Evolutionary conservation across 208 protist species (phyloP), one percentile per base, ranked within the genome.

Genomic region (Zelonia costaricensis): DNA sequence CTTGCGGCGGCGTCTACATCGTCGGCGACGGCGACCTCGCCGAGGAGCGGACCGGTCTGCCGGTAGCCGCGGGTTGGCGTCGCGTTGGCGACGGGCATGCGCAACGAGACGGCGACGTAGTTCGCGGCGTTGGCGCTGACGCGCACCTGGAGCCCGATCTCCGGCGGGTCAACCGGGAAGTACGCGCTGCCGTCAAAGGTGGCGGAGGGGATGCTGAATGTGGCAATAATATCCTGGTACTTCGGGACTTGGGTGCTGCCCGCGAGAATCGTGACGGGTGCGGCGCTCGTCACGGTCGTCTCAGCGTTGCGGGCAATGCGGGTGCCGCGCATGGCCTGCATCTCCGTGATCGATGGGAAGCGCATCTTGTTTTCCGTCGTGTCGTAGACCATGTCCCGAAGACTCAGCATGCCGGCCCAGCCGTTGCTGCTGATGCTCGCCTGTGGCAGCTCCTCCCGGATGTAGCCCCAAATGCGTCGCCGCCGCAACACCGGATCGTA

Each of bases 191-290:
- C 51, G 31, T 63, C 68, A 8, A 69, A 51, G 22, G 47, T 25
- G 16, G 22, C 45, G 45, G 43, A 27, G 31, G 49, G 35, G 40
- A 65, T 35, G 18, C 42, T 45, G 58, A 80, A 72, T 45, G 30
- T 71, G 40, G 53, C 74, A 33, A 75, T 47, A 39, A 75, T 73
- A 27, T 80, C 74, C 16, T 71, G 62, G 33, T 62, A 72, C 48
- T 27, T 18, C 2, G 67, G 54, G 46, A 45, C 30, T 18, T 12
- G 31, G 43, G n/a, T 30, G 43, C 52, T 23, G 1, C 42, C 33
- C 6, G 62, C 18, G 38, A 66, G 15, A 35, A 71, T 39, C 8
- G 36, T 43, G 7, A 28, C 18, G 1, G 16, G 16, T 5, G 22
- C 38, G 2, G 27, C 44, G 2, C 47, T 40, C 18, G 38, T 28